These are phyloP conservation scores for Cokeromyces recurvatus DNA, from an alignment of 371 early-diverging fungal genomes.

Conservation along the genomic window DNA sequence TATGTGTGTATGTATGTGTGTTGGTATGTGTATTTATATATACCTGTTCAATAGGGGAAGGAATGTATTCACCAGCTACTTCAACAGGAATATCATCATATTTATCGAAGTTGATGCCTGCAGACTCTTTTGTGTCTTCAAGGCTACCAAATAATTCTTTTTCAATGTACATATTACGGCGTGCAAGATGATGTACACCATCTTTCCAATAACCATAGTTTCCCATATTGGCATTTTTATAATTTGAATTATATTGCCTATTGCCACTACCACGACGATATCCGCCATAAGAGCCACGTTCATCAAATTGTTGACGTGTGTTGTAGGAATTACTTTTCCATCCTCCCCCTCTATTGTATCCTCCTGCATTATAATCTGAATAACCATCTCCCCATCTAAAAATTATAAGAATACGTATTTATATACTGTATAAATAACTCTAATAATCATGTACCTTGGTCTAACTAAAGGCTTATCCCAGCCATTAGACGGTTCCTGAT, in stretches of 20 bases:
- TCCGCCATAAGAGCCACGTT: conserved; percentile 51
- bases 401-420: background rate
- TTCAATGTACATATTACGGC: conserved; percentile 74
- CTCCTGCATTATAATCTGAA: conserved; percentile 10
- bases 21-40: too few relatives aligned
- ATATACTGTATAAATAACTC: too few relatives aligned
- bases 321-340: conserved; percentile 37
- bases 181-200: conserved; percentile 68
- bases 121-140: conserved; percentile 63
- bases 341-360: conserved; percentile 11
- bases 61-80: conserved; percentile 71
- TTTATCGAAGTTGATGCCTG: conserved; percentile 95
- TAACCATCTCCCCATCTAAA: too few relatives aligned
- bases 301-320: conserved; percentile 27
- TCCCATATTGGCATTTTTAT: too few relatives aligned
- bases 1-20: too few relatives aligned
- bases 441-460: too few relatives aligned
- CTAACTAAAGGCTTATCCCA: conserved; percentile 18
- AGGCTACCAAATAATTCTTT: conserved; percentile 64
- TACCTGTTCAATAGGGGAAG: background rate
- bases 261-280: conserved; percentile 21
- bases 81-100: conserved; percentile 96
- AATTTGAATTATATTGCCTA: conserved; percentile 4
- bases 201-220: conserved; percentile 56
- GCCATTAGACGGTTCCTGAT: conserved; percentile 1